Percentiles rank a stretch among this genome's conserved stretches.
Conservation (phyloP, 176 grass and related monocot genomes). For the Tuctoria greenei region DNA sequence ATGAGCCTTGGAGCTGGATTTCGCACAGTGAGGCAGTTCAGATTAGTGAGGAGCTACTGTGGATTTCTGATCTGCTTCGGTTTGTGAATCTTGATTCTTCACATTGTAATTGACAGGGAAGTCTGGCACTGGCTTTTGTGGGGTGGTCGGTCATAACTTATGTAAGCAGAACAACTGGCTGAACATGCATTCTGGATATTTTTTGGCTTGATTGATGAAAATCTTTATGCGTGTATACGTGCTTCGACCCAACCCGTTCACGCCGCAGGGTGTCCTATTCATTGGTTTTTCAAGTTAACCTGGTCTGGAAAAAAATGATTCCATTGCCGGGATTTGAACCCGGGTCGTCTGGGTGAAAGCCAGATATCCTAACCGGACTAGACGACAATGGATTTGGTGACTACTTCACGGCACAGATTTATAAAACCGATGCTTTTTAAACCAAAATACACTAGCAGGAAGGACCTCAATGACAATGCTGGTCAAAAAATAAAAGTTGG, state of each 20-base stretch:
- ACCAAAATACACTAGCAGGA: too few relatives aligned
- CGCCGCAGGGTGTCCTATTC: too few relatives aligned
- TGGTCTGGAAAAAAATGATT: too few relatives aligned
- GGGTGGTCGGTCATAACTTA: background rate
- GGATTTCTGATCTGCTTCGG: background rate
- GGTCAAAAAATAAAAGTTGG: background rate
- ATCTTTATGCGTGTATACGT: background rate
- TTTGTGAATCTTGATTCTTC: constrained; percentile 7
- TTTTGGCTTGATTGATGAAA: background rate
- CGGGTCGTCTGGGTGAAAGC: constrained; percentile 95
- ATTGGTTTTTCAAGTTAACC: too few relatives aligned
- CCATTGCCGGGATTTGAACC: constrained; percentile 98
- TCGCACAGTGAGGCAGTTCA: background rate
- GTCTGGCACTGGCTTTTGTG: too few relatives aligned
- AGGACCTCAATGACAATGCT: too few relatives aligned
- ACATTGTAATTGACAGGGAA: too few relatives aligned
- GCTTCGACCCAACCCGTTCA: too few relatives aligned
- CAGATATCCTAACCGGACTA: constrained; percentile 97
- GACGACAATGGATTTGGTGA: constrained; percentile 63
- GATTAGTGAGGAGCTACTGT: background rate
- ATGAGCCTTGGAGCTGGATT: background rate
- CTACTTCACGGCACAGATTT: too few relatives aligned
- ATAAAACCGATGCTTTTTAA: too few relatives aligned
- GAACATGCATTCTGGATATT: background rate
- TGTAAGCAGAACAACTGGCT: background rate